Conservation (phyloP, 2,329 filamentous ascomycete species). For the Mycosphaerella sp. region DNA sequence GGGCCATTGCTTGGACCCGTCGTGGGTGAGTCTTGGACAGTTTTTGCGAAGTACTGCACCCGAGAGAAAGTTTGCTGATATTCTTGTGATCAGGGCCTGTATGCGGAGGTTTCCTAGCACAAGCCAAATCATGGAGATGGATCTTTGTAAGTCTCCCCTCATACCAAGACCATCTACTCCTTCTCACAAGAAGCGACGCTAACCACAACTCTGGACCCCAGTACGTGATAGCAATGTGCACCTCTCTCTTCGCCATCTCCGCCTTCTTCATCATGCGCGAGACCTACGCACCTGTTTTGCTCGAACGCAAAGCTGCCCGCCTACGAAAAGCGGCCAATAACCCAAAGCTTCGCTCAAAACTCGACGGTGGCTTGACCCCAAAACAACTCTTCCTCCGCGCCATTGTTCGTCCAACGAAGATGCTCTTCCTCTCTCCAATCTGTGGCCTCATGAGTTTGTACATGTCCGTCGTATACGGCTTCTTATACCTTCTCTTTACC, state of each 20-base stretch:
- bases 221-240: constrained; percentile 50
- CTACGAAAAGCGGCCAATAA: constrained; percentile 49
- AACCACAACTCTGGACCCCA: neutral
- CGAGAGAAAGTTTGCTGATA: neutral
- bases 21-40: neutral
- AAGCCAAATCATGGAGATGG: constrained; percentile 64
- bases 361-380: constrained; percentile 36
- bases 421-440: constrained; percentile 27
- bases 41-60: too few relatives aligned
- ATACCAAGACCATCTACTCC: neutral
- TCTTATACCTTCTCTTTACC: constrained; percentile 28
- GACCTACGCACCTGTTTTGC: constrained; percentile 44
- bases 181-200: neutral
- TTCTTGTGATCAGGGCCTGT: constrained; percentile 44
- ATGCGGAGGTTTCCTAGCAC: constrained; percentile 56
- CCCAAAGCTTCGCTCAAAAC: constrained; percentile 35
- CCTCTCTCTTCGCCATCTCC: constrained; percentile 33
- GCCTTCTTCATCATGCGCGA: constrained; percentile 41
- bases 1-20: constrained; percentile 25
- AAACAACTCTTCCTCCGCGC: constrained; percentile 40
- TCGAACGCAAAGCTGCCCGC: constrained; percentile 42
- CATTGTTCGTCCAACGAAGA: constrained; percentile 48
- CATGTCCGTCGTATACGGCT: constrained; percentile 26
- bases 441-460: constrained; percentile 25
- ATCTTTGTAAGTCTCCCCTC: constrained; percentile 8